These are phyloP conservation scores for Lactifluus subvellereus DNA, from an alignment of 768 basidiomycete genomes.

Conservation along the genomic window DNA sequence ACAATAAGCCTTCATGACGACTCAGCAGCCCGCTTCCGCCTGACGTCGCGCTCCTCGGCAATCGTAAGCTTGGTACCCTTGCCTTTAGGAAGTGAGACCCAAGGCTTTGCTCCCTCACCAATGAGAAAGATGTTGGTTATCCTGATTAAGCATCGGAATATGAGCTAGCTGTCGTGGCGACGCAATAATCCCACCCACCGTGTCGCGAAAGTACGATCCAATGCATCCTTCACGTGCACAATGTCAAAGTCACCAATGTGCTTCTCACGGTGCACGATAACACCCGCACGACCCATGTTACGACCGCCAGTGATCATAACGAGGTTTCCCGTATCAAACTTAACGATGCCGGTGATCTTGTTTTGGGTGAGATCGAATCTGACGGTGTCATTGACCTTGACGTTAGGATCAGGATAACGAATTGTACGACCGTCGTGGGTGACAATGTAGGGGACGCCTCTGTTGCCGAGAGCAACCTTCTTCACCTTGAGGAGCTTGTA, in stretches of 20 bases:
- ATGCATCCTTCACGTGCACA: slow-evolving; percentile 92
- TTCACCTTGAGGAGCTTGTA: slow-evolving; percentile 97
- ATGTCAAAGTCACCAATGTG: slow-evolving; percentile 99
- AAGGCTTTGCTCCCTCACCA: slow-evolving; percentile 91
- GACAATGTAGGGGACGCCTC: slow-evolving; percentile 94
- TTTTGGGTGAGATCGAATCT: slow-evolving; percentile 93
- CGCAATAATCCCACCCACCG: slow-evolving; percentile 52
- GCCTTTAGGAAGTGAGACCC: slow-evolving; percentile 95
- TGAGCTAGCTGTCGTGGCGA: neutral
- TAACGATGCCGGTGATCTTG: slow-evolving; percentile 89
- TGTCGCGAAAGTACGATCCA: slow-evolving; percentile 95
- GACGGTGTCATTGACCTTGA: slow-evolving; percentile 96
- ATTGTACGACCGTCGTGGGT: slow-evolving; percentile 99
- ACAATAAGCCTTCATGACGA: slow-evolving; percentile 39
- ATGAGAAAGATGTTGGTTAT: slow-evolving; percentile 98
- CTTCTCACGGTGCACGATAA: slow-evolving; percentile 94
- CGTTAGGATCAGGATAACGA: slow-evolving; percentile 95
- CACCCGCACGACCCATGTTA: slow-evolving; percentile 98
- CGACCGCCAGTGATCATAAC: slow-evolving; percentile 98
- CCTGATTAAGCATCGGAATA: slow-evolving; percentile 36
- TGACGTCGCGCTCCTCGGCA: slow-evolving; percentile 90
- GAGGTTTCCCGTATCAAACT: slow-evolving; percentile 96
- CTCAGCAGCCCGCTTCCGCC: slow-evolving; percentile 74
- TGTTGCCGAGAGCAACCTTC: slow-evolving; percentile 84
- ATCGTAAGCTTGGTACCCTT: slow-evolving; percentile 98